These are phyloP conservation scores for Isoetes taiwanensis DNA, from an alignment of 75 land plant species.

Conservation along the genomic window DNA sequence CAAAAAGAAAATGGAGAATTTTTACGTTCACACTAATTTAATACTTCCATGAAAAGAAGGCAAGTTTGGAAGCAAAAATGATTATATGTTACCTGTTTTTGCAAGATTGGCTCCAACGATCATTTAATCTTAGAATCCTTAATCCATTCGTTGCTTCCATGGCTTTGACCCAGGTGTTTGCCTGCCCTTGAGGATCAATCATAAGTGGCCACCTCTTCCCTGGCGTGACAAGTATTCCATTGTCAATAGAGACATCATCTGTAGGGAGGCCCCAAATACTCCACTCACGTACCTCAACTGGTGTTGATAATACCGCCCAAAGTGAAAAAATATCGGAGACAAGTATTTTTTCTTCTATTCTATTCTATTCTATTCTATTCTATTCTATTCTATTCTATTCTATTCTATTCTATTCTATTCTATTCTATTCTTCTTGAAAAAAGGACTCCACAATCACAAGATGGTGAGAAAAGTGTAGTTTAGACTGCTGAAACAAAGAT, in stretches of 20 bases:
- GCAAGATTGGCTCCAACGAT: conserved; percentile 21
- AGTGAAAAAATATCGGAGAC: conserved; percentile 18
- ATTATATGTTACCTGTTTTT: no score
- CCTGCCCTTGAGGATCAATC: conserved; percentile 31
- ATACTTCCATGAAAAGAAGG: no score
- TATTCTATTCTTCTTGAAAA: no score
- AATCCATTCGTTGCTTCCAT: conserved; percentile 29
- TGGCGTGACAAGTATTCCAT: conserved; percentile 22
- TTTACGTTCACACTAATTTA: no score
- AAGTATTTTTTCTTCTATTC: conserved; percentile 19
- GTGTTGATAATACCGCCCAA: conserved; percentile 18
- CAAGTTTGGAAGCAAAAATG: no score
- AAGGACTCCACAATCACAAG: no score
- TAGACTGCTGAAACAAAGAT: no score
- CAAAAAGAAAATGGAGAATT: no score
- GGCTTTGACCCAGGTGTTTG: conserved; percentile 26
- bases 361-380: no score
- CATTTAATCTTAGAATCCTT: conserved; percentile 14
- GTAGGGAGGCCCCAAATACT: conserved; percentile 34
- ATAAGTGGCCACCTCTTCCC: conserved; percentile 28
- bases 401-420: no score
- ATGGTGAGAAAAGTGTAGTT: no score
- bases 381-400: no score
- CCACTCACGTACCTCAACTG: conserved; percentile 30
- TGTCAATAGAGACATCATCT: conserved; percentile 28